phyloP scores from a whole-genome alignment of 2,329 filamentous ascomycete species.

The Neopestalotiopsis sp. region DNA sequence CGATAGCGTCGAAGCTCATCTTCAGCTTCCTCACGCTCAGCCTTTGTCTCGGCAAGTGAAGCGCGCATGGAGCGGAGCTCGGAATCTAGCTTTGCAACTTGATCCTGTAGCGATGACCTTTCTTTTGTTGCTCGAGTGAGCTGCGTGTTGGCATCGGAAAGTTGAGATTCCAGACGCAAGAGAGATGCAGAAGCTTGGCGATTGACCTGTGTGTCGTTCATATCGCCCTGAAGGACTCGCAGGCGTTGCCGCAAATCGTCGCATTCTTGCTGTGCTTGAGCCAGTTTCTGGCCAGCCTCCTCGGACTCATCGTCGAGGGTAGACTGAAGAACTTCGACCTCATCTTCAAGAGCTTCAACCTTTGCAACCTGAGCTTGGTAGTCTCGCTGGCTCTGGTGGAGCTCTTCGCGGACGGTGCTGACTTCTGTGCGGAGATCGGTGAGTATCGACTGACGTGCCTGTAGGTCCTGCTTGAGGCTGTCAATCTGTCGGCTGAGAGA shows the following conservation, averaged over 20 bases:
- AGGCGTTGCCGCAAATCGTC: slow-evolving; percentile 44
- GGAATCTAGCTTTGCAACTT: slow-evolving; percentile 62
- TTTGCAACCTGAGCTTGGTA: slow-evolving; percentile 68
- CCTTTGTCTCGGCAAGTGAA: slow-evolving; percentile 63
- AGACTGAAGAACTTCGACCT: slow-evolving; percentile 75
- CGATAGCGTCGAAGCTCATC: slow-evolving; percentile 61
- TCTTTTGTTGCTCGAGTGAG: slow-evolving; percentile 63
- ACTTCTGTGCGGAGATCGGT: slow-evolving; percentile 72
- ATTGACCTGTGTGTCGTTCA: slow-evolving; percentile 8
- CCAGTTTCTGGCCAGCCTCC: slow-evolving; percentile 56
- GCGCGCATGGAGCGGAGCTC: slow-evolving; percentile 65
- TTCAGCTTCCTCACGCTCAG: slow-evolving; percentile 72
- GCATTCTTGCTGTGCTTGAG: slow-evolving; percentile 50
- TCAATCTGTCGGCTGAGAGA: slow-evolving; percentile 75
- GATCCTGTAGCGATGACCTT: slow-evolving; percentile 67
- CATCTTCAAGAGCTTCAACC: slow-evolving; percentile 73
- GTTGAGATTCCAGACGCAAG: slow-evolving; percentile 59
- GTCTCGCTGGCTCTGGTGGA: slow-evolving; percentile 71
- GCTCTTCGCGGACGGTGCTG: slow-evolving; percentile 69
- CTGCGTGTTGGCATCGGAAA: slow-evolving; percentile 64
- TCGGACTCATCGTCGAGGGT: slow-evolving; percentile 70
- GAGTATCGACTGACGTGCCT: slow-evolving; percentile 68
- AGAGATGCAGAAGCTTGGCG: slow-evolving; percentile 43
- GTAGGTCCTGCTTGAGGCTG: slow-evolving; percentile 74
- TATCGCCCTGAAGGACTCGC: slow-evolving; percentile 29